Base-by-base conservation (phyloP, 352 stramenopile genomes). In the Phytophthora uliginosa region DNA sequence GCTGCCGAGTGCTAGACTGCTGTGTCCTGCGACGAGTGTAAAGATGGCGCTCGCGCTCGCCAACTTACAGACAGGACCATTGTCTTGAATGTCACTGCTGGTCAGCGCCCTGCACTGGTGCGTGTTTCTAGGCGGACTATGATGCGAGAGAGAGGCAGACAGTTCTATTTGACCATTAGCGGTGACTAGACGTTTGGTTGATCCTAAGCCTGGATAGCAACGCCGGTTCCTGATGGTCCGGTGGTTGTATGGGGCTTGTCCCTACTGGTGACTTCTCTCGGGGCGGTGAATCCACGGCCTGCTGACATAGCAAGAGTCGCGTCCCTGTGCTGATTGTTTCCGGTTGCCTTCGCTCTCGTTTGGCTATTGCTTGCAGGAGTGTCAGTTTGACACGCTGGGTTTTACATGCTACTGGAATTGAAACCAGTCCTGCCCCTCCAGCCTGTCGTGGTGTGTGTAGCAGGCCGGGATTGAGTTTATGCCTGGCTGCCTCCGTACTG, bases 391-490 rank as follows among this genome's bases (percentile, higher is more conserved):
- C n/a, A n/a, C n/a, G n/a, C n/a, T 28, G 3, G 4, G 26, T 6
- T 28, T 28, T 28, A 28, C 26, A 28, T 2, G 26, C 26, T 28
- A 28, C 26, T 28, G 26, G 4, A 42, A 42, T 42, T 4, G 36
- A 42, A 5, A 42, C 36, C 15, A 45, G 12, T 13, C 36, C 12
- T 15, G 59, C 22, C 45, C 54, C 42, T 18, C 45, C 63, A 6
- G 63, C 63, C 9, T 59, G 13, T 28, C 45, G 22, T 13, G 40
- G 45, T 0, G 33, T 54, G 47, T 52, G 42, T 0, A 59, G n/a
- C 24, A 71, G 20, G 1, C 24, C 63, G 13, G 51, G 28, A n/a
- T 62, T 57, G 2, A 69, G 13, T 15, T 69, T 69, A 3, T 57
- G 36, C 9, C 28, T 4, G 10, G 18, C 8, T 2, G 7, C 7